Evolutionary conservation across 495 filamentous ascomycete species (phyloP), one percentile per base, ranked within the genome.

Genomic region (Amniculicola lignicola): DNA sequence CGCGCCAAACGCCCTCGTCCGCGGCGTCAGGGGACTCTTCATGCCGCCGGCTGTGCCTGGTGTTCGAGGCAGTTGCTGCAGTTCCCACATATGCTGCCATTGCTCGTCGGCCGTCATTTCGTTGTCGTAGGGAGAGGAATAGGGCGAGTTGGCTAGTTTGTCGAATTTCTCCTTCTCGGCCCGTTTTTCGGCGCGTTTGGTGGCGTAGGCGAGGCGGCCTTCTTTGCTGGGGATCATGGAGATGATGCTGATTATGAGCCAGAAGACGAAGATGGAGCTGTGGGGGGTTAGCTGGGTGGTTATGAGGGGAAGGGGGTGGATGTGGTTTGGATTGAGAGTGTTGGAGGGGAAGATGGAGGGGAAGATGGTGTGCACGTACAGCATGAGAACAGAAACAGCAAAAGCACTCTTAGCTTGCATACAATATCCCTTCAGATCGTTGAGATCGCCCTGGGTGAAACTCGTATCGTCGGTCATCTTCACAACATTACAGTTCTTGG

Each of bases 371-470:
- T 9, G 37, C 10, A 74, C 87, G 69, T 74, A 94, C 89, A 85
- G 70, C 72, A 92, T 79, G 47, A 87, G 68, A 14, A 87, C 69
- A 4, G 83, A 84, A 4, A 84, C 76, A 5, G 82, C 87, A 66
- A 92, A 94, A 1, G 83, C 70, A 16, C 77, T 77, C 68, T 94
- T 89, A 21, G 90, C 87, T 69, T 89, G 83, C 61, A 77, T 64
- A 73, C 90, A 96, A 65, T 84, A 87, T 22, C 77, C 75, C n/a
- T 81, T 71, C 40, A 83, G 79, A 10, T 67, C 70, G 33, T 71
- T 69, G n/a, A n/a, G n/a, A n/a, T n/a, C n/a, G n/a, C n/a, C n/a
- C n/a, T n/a, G n/a, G n/a, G n/a, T n/a, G n/a, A n/a, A n/a, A n/a
- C n/a, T n/a, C n/a, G n/a, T n/a, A n/a, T n/a, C n/a, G n/a, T n/a